These are phyloP conservation scores for Yarrowia hollandica DNA, from an alignment of 805 yeast genomes.

Conservation along the genomic window DNA sequence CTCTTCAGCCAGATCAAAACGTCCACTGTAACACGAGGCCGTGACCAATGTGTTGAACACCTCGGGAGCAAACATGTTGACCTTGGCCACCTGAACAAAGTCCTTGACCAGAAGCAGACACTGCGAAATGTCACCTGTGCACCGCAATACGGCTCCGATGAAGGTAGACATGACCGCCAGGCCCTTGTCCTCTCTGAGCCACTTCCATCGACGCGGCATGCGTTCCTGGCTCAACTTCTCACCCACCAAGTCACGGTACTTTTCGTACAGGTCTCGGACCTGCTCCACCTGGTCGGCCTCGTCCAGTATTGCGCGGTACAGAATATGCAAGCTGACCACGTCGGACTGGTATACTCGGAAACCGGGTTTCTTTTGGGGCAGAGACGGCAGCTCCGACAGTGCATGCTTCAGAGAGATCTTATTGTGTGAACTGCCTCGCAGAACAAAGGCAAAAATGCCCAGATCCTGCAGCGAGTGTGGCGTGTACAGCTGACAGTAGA, in stretches of 20 bases:
- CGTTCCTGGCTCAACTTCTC: not conserved
- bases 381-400: not conserved
- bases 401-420: not conserved
- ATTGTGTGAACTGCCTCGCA: slow-evolving; percentile 11
- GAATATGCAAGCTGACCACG: not conserved
- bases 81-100: slow-evolving; percentile 8
- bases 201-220: not conserved
- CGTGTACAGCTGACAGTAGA: slow-evolving; percentile 6
- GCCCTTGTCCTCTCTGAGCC: not conserved
- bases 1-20: slow-evolving; percentile 12
- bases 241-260: not conserved
- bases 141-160: not conserved
- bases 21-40: not conserved
- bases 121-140: slow-evolving; percentile 10
- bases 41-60: slow-evolving; percentile 18
- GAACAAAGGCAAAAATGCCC: slow-evolving; percentile 15
- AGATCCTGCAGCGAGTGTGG: not conserved
- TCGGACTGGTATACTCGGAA: not conserved
- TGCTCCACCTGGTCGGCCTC: slow-evolving; percentile 4
- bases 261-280: slow-evolving; percentile 3
- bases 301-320: slow-evolving; percentile 9
- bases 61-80: slow-evolving; percentile 17
- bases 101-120: slow-evolving; percentile 1
- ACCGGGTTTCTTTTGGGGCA: not conserved
- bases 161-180: slow-evolving; percentile 6